Evolutionary conservation across 495 filamentous ascomycete genomes (phyloP).

Genomic region (Aspergillus hancockii): DNA sequence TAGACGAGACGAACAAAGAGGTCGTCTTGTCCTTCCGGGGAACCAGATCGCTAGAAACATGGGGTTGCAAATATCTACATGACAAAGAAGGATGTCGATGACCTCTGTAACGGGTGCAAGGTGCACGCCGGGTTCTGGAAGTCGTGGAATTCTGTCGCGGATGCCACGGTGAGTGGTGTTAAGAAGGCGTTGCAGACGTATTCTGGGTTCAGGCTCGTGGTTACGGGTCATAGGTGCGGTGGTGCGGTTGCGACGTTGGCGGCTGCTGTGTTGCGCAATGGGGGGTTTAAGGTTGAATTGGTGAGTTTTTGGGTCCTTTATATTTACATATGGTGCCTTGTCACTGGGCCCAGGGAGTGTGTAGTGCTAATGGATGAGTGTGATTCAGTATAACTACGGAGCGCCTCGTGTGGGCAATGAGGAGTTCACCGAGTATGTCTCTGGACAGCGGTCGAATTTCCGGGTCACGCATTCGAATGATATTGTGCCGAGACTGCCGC

Average conservation of each 20-base stretch:
- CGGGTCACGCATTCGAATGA: constrained; percentile 70
- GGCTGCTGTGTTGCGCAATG: constrained; percentile 56
- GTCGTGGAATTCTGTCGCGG: constrained; percentile 51
- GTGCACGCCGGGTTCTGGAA: constrained; percentile 57
- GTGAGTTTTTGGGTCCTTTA: constrained; percentile 27
- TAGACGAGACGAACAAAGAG: constrained; percentile 59
- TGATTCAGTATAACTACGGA: constrained; percentile 62
- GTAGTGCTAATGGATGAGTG: constrained; percentile 14
- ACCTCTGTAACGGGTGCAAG: constrained; percentile 46
- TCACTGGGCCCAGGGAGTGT: background rate
- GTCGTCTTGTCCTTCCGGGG: constrained; percentile 75
- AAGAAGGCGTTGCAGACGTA: constrained; percentile 36
- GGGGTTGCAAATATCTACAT: constrained; percentile 63
- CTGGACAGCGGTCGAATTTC: constrained; percentile 49
- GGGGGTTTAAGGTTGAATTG: constrained; percentile 37
- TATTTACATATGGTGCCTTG: background rate
- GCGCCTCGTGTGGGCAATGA: constrained; percentile 66
- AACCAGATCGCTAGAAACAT: constrained; percentile 61
- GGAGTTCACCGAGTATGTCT: constrained; percentile 57
- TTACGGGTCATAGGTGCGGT: constrained; percentile 71
- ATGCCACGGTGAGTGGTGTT: constrained; percentile 40
- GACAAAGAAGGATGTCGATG: constrained; percentile 27
- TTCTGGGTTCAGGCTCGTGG: constrained; percentile 53
- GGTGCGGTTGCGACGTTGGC: constrained; percentile 64
- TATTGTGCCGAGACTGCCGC: constrained; percentile 65